These are phyloP conservation scores for Microdochium trichocladiopsis DNA, from an alignment of 2,329 filamentous ascomycete species.

Conservation along the genomic window DNA sequence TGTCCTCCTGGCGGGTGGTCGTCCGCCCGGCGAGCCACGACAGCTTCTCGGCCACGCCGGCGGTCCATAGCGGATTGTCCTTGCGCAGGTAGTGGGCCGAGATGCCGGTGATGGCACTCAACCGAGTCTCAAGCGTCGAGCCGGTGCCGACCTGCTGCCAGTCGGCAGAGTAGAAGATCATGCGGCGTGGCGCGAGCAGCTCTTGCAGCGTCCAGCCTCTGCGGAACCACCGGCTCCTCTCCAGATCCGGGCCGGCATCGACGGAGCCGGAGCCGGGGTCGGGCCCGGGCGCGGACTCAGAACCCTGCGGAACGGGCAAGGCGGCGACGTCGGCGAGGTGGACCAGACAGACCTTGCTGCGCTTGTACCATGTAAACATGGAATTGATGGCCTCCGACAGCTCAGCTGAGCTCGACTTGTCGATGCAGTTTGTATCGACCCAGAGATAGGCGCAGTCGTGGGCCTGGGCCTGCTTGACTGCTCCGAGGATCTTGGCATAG, in stretches of 20 bases:
- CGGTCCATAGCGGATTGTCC: conserved; percentile 3
- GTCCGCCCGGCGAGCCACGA: conserved; percentile 1
- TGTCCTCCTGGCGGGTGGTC: conserved; percentile 2
- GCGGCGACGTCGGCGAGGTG: background rate
- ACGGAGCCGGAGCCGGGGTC: background rate
- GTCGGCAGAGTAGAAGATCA: background rate
- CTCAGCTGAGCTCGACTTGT: background rate
- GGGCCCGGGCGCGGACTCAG: background rate
- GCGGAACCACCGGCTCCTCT: background rate
- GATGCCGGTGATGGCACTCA: conserved; percentile 15
- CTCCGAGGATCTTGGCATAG: background rate
- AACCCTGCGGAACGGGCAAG: background rate
- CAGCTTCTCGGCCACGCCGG: conserved; percentile 1
- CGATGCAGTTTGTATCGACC: conserved; percentile 1
- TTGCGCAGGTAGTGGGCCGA: conserved; percentile 7
- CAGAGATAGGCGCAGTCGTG: background rate
- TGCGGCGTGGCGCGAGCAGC: background rate
- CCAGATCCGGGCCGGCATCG: conserved; percentile 2
- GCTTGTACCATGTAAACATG: background rate
- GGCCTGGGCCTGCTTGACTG: background rate
- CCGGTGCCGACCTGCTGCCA: background rate
- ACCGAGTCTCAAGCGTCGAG: conserved; percentile 5
- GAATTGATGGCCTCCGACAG: too few relatives aligned
- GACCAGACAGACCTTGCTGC: background rate
- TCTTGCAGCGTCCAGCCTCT: conserved; percentile 1